These are phyloP conservation scores for Penicillium paxilli DNA, from an alignment of 495 filamentous ascomycete species.

Conservation along the genomic window DNA sequence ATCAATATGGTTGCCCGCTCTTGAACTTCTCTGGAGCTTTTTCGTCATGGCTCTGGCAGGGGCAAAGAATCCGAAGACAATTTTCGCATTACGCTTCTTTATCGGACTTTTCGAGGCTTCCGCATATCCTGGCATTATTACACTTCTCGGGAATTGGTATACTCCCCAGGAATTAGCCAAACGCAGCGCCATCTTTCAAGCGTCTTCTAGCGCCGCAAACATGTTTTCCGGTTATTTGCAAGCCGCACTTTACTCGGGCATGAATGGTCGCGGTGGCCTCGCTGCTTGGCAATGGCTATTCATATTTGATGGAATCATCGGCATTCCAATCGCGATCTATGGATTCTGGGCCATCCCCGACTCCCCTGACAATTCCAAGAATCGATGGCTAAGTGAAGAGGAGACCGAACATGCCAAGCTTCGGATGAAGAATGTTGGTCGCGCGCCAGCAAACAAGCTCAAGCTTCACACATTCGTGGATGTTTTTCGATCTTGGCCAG, in stretches of 20 bases:
- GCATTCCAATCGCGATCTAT: constrained; percentile 37
- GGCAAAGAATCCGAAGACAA: constrained; percentile 29
- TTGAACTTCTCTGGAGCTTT: constrained; percentile 45
- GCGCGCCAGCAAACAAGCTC: no score
- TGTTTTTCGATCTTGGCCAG: no score
- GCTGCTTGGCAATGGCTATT: constrained; percentile 46
- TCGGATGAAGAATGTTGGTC: no score
- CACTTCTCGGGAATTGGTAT: constrained; percentile 54
- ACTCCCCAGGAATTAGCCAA: constrained; percentile 30
- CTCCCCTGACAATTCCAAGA: no score
- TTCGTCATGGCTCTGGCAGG: constrained; percentile 6
- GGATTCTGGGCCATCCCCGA: constrained; percentile 22
- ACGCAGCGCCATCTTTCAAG: constrained; percentile 38
- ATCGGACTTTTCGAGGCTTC: constrained; percentile 47
- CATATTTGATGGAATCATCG: constrained; percentile 50
- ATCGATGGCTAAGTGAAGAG: no score
- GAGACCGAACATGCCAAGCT: no score
- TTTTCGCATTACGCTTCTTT: constrained; percentile 52
- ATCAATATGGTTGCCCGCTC: constrained; percentile 51
- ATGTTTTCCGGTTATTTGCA: constrained; percentile 55
- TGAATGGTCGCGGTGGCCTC: constrained; percentile 39
- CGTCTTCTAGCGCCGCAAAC: constrained; percentile 20
- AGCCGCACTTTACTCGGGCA: constrained; percentile 42
- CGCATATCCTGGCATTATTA: constrained; percentile 50
- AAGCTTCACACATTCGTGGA: no score